Conservation (phyloP, 345 rosid species). For the Kernera saxatilis region DNA sequence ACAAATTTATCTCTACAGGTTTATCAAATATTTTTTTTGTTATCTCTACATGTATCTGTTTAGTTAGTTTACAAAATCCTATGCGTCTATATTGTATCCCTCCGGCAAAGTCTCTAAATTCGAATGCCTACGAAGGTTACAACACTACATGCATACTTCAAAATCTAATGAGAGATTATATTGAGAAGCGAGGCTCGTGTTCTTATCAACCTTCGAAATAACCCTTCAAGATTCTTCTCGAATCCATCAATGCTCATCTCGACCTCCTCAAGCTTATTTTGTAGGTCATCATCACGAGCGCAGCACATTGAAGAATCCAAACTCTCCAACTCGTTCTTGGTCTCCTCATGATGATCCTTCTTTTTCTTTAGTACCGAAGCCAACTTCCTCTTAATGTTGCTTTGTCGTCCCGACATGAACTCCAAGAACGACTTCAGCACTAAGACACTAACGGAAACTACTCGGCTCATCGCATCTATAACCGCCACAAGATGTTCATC, state of each 20-base stretch:
- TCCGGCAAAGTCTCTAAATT: slow-evolving; percentile 10
- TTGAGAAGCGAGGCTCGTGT: slow-evolving; percentile 62
- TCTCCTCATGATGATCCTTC: slow-evolving; percentile 31
- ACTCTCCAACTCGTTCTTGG: slow-evolving; percentile 41
- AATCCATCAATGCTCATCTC: slow-evolving; percentile 41
- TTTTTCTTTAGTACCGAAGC: slow-evolving; percentile 39
- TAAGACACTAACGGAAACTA: slow-evolving; percentile 24
- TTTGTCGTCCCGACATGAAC: slow-evolving; percentile 35
- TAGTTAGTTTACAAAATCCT: not conserved
- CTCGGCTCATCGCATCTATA: slow-evolving; percentile 42
- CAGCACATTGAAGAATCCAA: slow-evolving; percentile 33
- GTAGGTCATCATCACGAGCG: slow-evolving; percentile 16
- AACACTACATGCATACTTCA: not conserved
- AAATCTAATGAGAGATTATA: slow-evolving; percentile 45
- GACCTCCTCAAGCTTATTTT: slow-evolving; percentile 38
- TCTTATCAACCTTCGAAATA: slow-evolving; percentile 54
- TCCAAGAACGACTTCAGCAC: slow-evolving; percentile 45
- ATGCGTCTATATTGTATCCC: not conserved
- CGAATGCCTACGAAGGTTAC: not conserved
- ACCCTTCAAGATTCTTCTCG: slow-evolving; percentile 48
- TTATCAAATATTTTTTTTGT: too few species aligned
- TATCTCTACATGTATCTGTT: not conserved
- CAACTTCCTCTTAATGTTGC: slow-evolving; percentile 44
- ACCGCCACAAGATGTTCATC: slow-evolving; percentile 39
- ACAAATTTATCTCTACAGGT: not conserved